These are phyloP conservation scores for Nakazawaea anatomiae DNA, from an alignment of 805 yeast genomes.

Conservation along the genomic window DNA sequence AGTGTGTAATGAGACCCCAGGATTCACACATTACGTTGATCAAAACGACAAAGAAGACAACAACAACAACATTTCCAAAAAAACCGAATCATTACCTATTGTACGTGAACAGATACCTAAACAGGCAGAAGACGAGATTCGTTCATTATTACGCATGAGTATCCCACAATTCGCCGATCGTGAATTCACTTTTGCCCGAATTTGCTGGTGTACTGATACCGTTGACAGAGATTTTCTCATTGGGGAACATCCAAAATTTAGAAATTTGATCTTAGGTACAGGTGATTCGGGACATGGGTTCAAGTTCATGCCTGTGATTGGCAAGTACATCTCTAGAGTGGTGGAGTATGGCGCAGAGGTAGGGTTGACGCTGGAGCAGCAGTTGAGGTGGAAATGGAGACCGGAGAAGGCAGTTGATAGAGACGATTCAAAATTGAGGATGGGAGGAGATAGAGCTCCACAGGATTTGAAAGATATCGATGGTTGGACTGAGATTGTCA, in stretches of 20 bases:
- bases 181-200: constrained; percentile 27
- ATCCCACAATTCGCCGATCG: constrained; percentile 15
- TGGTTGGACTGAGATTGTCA: constrained; percentile 6
- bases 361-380: constrained; percentile 15
- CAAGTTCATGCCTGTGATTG: constrained; percentile 28
- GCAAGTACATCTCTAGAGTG: constrained; percentile 23
- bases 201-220: constrained; percentile 33
- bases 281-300: constrained; percentile 32
- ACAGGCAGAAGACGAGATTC: constrained; percentile 14
- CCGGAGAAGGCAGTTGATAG: constrained; percentile 12
- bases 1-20: constrained; percentile 30
- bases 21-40: constrained; percentile 20
- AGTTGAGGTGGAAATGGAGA: constrained; percentile 25
- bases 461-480: constrained; percentile 8
- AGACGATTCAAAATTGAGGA: constrained; percentile 7
- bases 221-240: constrained; percentile 25
- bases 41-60: not conserved
- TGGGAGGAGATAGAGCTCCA: constrained; percentile 7
- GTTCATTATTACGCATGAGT: constrained; percentile 13
- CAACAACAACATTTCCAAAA: not conserved
- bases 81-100: constrained; percentile 5
- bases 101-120: constrained; percentile 14
- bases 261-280: constrained; percentile 23
- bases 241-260: constrained; percentile 20
- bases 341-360: constrained; percentile 11